A percentile compares a stretch with the other conserved stretches of the same genome.
These are phyloP conservation scores for Melanopsichium pennsylvanicum DNA, from an alignment of 1,284 basidiomycete genomes.

Conservation along the genomic window DNA sequence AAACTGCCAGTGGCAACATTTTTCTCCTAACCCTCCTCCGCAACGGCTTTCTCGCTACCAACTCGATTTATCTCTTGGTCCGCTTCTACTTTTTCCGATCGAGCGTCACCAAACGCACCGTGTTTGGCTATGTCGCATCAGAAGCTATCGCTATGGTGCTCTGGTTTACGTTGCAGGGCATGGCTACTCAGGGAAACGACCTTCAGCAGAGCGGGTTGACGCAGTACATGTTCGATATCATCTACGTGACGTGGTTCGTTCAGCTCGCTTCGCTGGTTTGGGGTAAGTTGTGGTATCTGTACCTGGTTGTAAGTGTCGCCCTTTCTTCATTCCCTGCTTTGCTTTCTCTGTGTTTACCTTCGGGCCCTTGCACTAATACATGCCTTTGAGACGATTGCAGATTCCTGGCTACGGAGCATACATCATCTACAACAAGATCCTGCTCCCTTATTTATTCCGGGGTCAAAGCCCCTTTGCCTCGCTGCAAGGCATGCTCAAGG, in stretches of 20 bases:
- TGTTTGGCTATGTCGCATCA: slow-evolving; percentile 52
- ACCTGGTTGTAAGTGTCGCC: slow-evolving; percentile 56
- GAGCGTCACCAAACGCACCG: slow-evolving; percentile 21
- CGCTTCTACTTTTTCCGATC: slow-evolving; percentile 46
- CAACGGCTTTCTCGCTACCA: slow-evolving; percentile 58
- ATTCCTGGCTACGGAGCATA: slow-evolving; percentile 65
- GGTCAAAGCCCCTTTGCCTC: slow-evolving; percentile 45
- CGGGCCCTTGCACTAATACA: too few species aligned
- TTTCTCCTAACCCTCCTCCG: slow-evolving; percentile 47
- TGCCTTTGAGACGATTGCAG: slow-evolving; percentile 37
- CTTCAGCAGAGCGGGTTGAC: slow-evolving; percentile 63
- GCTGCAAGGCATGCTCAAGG: slow-evolving; percentile 16
- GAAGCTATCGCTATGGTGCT: slow-evolving; percentile 58
- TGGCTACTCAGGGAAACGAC: slow-evolving; percentile 63
- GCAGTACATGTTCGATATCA: slow-evolving; percentile 66
- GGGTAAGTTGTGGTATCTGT: slow-evolving; percentile 62
- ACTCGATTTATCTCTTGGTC: slow-evolving; percentile 52
- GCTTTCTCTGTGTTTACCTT: too few species aligned
- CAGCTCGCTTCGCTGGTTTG: slow-evolving; percentile 63
- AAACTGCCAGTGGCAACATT: slow-evolving; percentile 53
- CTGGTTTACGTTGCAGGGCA: slow-evolving; percentile 57
- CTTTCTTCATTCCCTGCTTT: too few species aligned
- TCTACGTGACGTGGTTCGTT: slow-evolving; percentile 67
- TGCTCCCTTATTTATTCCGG: slow-evolving; percentile 58
- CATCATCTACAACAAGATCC: slow-evolving; percentile 56